Conservation (phyloP, 73 alveolate genomes). For the Effrenium voratum region DNA sequence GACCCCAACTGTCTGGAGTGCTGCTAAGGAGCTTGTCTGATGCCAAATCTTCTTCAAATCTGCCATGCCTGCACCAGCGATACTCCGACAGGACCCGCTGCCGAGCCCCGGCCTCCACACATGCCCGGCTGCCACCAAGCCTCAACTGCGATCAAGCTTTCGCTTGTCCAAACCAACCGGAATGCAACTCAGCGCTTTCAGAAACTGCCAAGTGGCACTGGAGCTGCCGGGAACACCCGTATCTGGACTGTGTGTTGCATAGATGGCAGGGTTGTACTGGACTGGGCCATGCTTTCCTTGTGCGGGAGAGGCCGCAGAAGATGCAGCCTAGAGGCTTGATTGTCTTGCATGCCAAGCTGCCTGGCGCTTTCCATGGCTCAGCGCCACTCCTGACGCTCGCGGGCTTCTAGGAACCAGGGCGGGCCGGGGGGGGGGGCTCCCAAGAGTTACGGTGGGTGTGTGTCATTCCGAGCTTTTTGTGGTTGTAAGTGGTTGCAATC, state of each 20-base stretch:
- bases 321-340: too few relatives aligned
- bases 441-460: too few relatives aligned
- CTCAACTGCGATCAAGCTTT: neutral
- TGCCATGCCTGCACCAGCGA: neutral
- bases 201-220: neutral
- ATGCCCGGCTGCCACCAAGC: constrained; percentile 61
- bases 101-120: constrained; percentile 30
- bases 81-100: neutral
- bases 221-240: constrained; percentile 61
- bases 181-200: neutral
- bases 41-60: constrained; percentile 82
- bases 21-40: constrained; percentile 55
- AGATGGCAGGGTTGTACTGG: constrained; percentile 84
- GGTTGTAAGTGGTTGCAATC: too few relatives aligned
- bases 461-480: too few relatives aligned
- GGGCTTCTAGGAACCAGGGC: too few relatives aligned
- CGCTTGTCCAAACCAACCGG: neutral
- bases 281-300: constrained; percentile 18
- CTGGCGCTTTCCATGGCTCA: too few relatives aligned
- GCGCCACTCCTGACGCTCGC: too few relatives aligned
- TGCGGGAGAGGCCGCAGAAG: too few relatives aligned
- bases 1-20: too few relatives aligned
- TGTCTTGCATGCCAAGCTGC: too few relatives aligned
- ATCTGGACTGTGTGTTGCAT: constrained; percentile 78
- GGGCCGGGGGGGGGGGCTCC: too few relatives aligned